Evolutionary conservation across 768 basidiomycete genomes (phyloP).

Genomic region (Galerina sulciceps): DNA sequence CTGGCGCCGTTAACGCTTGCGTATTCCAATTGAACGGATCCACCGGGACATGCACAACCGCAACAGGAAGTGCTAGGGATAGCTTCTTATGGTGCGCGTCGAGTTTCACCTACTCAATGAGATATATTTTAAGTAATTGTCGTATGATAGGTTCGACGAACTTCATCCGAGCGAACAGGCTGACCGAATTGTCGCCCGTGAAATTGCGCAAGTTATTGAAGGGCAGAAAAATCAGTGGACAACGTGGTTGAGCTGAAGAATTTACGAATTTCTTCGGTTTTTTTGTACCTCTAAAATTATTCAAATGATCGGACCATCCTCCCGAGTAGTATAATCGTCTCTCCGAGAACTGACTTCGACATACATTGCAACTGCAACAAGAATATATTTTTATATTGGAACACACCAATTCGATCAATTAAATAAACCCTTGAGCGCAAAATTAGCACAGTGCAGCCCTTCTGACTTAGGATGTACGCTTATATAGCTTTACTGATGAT

Average conservation of each 20-base stretch:
- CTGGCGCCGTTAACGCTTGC: constrained; percentile 53
- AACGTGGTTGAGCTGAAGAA: constrained; percentile 13
- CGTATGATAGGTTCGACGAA: constrained; percentile 10
- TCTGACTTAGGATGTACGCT: too few species aligned
- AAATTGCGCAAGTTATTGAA: constrained; percentile 17
- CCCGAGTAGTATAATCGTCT: neutral
- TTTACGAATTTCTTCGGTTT: too few species aligned
- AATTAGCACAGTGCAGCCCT: too few species aligned
- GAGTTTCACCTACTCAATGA: neutral
- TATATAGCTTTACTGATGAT: too few species aligned
- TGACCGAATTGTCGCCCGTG: constrained; percentile 16
- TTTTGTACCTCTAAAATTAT: neutral
- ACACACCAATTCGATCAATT: too few species aligned
- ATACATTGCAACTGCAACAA: too few species aligned
- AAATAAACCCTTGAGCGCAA: too few species aligned
- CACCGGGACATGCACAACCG: constrained; percentile 36
- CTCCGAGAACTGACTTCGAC: too few species aligned
- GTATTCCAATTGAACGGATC: constrained; percentile 40
- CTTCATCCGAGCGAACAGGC: constrained; percentile 17
- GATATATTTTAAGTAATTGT: neutral
- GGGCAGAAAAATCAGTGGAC: constrained; percentile 15
- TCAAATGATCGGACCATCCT: neutral
- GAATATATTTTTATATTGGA: too few species aligned
- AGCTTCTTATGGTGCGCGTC: constrained; percentile 50
- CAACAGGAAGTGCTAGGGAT: constrained; percentile 49